These are phyloP conservation scores for Neostapfia colusana DNA, from an alignment of 176 grass and related monocot genomes.

Conservation along the genomic window DNA sequence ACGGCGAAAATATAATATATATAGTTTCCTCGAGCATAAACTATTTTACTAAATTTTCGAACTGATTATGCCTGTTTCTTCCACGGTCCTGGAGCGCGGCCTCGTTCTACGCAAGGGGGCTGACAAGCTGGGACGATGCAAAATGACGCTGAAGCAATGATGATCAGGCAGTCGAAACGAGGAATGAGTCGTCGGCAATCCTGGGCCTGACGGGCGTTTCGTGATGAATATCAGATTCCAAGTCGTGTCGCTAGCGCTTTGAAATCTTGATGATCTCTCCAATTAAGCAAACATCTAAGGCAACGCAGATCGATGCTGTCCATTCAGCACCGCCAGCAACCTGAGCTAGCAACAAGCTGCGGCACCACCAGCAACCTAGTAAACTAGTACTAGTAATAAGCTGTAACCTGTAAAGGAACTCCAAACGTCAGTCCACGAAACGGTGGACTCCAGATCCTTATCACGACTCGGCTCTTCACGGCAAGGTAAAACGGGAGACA, in stretches of 20 bases:
- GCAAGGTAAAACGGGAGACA: background rate
- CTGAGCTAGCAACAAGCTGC: background rate
- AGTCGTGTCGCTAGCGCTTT: background rate
- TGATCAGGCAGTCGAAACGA: too few relatives aligned
- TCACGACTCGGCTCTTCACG: background rate
- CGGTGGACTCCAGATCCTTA: background rate
- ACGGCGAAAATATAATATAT: too few relatives aligned
- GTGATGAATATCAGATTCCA: too few relatives aligned
- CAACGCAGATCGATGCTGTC: background rate
- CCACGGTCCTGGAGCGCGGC: background rate
- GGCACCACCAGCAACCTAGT: background rate
- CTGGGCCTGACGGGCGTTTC: too few relatives aligned
- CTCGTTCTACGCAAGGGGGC: background rate
- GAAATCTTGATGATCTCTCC: background rate
- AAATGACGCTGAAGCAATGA: too few relatives aligned
- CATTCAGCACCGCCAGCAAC: background rate
- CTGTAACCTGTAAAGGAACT: background rate
- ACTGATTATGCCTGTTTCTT: too few relatives aligned
- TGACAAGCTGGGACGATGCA: too few relatives aligned
- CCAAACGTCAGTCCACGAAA: background rate
- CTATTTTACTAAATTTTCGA: too few relatives aligned
- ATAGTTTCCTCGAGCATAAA: too few relatives aligned
- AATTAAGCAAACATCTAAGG: background rate
- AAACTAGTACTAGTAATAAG: background rate
- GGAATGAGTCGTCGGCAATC: too few relatives aligned